Evolutionary conservation across 2,329 filamentous ascomycete species (phyloP).

Genomic region (Arthrobotrys entomopaga): DNA sequence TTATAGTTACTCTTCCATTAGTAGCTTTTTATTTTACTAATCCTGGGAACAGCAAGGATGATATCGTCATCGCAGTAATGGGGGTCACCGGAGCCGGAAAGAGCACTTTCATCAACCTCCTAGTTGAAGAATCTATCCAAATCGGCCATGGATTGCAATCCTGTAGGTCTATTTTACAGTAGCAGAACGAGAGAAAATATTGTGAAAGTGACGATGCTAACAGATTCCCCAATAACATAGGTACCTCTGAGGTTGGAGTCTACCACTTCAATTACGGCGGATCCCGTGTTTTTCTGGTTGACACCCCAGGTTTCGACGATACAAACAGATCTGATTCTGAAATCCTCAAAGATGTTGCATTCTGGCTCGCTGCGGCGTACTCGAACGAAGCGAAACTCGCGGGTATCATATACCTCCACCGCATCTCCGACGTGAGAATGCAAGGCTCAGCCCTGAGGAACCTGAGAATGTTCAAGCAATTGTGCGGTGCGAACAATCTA

Average conservation of each 20-base stretch:
- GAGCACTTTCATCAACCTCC: conserved; percentile 22
- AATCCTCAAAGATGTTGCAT: conserved; percentile 63
- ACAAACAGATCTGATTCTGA: conserved; percentile 63
- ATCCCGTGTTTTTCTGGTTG: conserved; percentile 60
- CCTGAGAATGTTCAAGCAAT: conserved; percentile 58
- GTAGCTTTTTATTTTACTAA: not conserved
- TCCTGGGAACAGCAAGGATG: not conserved
- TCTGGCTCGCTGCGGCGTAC: conserved; percentile 61
- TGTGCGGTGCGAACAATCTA: conserved; percentile 57
- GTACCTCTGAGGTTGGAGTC: conserved; percentile 6
- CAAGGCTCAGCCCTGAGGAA: conserved; percentile 55
- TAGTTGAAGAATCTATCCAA: not conserved
- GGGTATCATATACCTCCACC: conserved; percentile 64
- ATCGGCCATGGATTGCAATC: conserved; percentile 20
- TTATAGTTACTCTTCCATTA: not conserved
- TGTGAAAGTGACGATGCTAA: not conserved
- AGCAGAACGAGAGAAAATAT: not conserved
- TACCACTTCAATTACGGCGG: conserved; percentile 8
- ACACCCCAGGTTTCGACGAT: conserved; percentile 66
- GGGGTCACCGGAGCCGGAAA: conserved; percentile 27
- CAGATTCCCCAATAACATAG: not conserved
- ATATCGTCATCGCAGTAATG: conserved; percentile 37
- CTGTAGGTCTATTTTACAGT: conserved; percentile 5
- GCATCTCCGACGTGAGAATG: conserved; percentile 60
- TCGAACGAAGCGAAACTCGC: conserved; percentile 60